phyloP scores from a whole-genome alignment of 306 rosid genomes.

The Comarum palustre region DNA sequence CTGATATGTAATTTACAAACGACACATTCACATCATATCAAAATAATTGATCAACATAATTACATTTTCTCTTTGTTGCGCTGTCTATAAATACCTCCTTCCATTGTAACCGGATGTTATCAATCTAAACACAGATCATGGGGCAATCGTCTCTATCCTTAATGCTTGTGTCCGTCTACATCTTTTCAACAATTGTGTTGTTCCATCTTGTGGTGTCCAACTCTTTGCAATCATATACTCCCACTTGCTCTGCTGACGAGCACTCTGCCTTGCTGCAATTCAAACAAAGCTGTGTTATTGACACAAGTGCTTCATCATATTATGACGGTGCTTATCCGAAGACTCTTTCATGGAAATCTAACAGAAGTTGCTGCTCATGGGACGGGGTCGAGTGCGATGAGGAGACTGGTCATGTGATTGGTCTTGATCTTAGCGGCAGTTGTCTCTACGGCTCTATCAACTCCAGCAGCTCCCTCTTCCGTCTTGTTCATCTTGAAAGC shows the following conservation, averaged over 20 bases:
- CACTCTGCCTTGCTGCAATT: slow-evolving; percentile 15
- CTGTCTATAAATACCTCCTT: too few relatives aligned
- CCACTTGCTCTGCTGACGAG: background rate
- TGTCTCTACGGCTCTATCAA: slow-evolving; percentile 12
- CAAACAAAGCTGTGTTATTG: slow-evolving; percentile 2
- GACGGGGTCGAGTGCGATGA: slow-evolving; percentile 13
- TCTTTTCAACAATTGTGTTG: background rate
- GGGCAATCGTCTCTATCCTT: background rate
- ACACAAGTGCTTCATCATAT: background rate
- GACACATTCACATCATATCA: too few relatives aligned
- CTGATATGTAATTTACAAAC: too few relatives aligned
- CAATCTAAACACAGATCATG: background rate
- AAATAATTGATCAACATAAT: too few relatives aligned
- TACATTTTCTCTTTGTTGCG: too few relatives aligned
- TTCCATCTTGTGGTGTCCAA: background rate
- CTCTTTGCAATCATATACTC: background rate
- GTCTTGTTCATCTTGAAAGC: background rate
- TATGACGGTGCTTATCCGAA: background rate
- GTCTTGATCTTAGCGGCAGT: slow-evolving; percentile 12
- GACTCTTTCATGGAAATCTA: slow-evolving; percentile 3
- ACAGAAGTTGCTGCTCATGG: slow-evolving; percentile 20
- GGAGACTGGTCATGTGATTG: background rate
- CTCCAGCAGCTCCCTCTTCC: background rate
- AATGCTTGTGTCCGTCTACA: background rate
- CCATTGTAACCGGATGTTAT: too few relatives aligned